These are phyloP conservation scores for Aspergillus intermedius DNA, from an alignment of 2,329 filamentous ascomycete species.

Conservation along the genomic window DNA sequence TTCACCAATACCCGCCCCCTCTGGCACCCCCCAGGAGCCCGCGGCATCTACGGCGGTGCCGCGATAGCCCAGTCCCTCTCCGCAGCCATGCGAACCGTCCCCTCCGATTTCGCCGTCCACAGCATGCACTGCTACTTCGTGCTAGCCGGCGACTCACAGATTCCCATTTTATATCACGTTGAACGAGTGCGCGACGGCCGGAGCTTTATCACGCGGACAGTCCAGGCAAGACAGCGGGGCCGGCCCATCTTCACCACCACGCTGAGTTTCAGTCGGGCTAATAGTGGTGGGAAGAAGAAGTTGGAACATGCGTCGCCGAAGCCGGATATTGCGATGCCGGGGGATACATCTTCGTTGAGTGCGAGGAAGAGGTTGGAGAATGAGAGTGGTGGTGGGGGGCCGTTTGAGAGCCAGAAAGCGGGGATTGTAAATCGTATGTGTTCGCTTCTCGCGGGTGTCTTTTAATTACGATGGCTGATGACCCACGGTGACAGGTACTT, in stretches of 20 bases:
- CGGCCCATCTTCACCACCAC: constrained; percentile 93
- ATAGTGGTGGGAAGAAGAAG: constrained; percentile 44
- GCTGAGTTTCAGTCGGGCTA: constrained; percentile 72
- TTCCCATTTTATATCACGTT: constrained; percentile 90
- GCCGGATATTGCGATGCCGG: constrained; percentile 47
- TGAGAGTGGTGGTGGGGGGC: constrained; percentile 34
- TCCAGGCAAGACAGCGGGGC: constrained; percentile 87
- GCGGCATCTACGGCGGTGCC: constrained; percentile 87
- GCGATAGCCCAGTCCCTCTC: constrained; percentile 89
- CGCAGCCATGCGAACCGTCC: constrained; percentile 82
- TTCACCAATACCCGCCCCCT: constrained; percentile 90
- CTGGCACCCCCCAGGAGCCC: constrained; percentile 86
- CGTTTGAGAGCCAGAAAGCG: constrained; percentile 54
- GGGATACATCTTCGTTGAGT: constrained; percentile 20
- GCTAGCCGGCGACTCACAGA: constrained; percentile 74
- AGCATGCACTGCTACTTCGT: constrained; percentile 99
- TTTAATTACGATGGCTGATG: background rate
- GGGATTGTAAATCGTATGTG: constrained; percentile 50
- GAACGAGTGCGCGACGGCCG: constrained; percentile 86
- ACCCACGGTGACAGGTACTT: constrained; percentile 25
- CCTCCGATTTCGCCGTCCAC: constrained; percentile 71
- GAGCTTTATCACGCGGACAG: constrained; percentile 84
- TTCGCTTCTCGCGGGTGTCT: constrained; percentile 1
- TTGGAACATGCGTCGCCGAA: constrained; percentile 62
- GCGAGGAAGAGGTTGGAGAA: constrained; percentile 20